Conservation (phyloP, 164 flowering plant species). For the Umbellularia californica region DNA sequence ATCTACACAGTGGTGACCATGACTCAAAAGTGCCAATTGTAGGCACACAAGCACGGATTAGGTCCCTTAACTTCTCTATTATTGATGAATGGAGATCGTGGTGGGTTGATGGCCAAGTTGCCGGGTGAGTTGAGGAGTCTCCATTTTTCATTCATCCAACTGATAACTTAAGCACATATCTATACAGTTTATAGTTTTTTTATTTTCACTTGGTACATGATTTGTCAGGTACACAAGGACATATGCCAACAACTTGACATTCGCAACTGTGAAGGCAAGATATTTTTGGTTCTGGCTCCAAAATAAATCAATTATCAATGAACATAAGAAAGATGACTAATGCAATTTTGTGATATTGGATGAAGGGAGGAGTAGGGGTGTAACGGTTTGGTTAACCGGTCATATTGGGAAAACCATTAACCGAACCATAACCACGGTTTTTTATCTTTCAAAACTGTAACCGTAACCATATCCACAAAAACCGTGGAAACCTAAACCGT, state of each 20-base stretch:
- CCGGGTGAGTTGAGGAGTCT: slow-evolving; percentile 31
- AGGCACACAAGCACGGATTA: slow-evolving; percentile 50
- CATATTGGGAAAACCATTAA: no score
- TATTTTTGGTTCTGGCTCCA: neutral
- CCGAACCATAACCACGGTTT: no score
- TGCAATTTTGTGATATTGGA: no score
- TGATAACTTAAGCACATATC: no score
- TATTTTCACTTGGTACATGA: neutral
- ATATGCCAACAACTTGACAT: slow-evolving; percentile 4
- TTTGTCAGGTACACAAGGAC: neutral
- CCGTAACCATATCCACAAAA: no score
- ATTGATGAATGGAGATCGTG: slow-evolving; percentile 56
- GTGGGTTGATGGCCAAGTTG: slow-evolving; percentile 38
- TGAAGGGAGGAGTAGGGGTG: no score
- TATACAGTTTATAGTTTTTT: neutral
- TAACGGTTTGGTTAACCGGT: no score
- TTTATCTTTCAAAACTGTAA: no score
- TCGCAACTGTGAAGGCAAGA: neutral
- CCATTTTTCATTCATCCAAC: neutral
- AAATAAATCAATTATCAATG: no score
- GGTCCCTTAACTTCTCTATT: slow-evolving; percentile 39
- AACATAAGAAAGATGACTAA: no score
- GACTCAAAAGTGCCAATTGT: slow-evolving; percentile 32
- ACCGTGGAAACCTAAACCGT: no score
- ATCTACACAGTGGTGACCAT: slow-evolving; percentile 53